Evolutionary conservation across 2,329 filamentous ascomycete species (phyloP), one percentile per base, ranked within the genome.

Genomic region (Ophiostoma sp.): DNA sequence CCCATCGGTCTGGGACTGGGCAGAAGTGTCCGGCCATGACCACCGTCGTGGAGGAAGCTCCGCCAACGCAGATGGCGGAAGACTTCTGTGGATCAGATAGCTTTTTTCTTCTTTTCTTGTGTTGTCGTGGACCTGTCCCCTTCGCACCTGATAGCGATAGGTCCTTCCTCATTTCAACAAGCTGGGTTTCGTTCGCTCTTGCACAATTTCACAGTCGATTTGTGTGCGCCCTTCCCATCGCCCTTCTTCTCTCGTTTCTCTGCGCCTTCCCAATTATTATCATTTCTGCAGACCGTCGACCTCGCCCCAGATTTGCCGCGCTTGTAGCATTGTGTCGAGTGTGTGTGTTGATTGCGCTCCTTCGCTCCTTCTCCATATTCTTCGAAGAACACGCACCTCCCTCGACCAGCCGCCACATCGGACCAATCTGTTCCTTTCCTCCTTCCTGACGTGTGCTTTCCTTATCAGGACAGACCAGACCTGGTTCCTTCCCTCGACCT

Each of bases 111-210:
- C 11, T 42, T 25, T 1, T 17, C 17, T 33, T 36, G 36, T 55
- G 17, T 55, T 31, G 31, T 36, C 31, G 17, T 57, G 66, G 48
- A 36, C 64, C 64, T 48, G 39, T 42, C 64, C 28, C 39, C 45
- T 50, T 33, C 8, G 15, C 42, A 25, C n/a, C n/a, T 25, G 42
- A 68, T 50, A 68, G 64, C 64, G 28, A 52, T 69, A 31, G 66
- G 22, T 59, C 50, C 52, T 70, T 70, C 36, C 52, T 61, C 69
- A 42, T 70, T 70, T 61, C 36, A 45, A 45, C 52, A 55, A 59
- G 33, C 50, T 25, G 61, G 11, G n/a, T 59, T 42, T 70, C 63
- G 39, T 68, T 48, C 25, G 63, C 25, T 68, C 64, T 33, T 66
- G 39, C 63, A 9, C 39, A 39, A 28, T 70, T 70, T 57, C 33